phyloP scores from a whole-genome alignment of 2,329 filamentous ascomycete species.

The Penicillium brasilianum region DNA sequence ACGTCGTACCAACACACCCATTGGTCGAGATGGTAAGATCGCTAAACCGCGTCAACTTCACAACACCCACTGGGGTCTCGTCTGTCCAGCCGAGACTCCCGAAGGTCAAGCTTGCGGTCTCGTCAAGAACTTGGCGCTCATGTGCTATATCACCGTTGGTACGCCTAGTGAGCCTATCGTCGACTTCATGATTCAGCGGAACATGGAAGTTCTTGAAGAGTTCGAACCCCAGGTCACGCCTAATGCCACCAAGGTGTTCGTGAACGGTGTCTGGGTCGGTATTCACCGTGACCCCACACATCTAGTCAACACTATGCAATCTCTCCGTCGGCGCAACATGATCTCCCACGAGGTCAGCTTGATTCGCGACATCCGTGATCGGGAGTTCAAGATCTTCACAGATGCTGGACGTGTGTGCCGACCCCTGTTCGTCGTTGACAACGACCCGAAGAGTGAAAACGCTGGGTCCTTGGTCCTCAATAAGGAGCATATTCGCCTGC shows the following conservation, averaged over 20 bases:
- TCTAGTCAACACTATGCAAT: conserved; percentile 77
- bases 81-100: conserved; percentile 95
- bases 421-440: conserved; percentile 91
- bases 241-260: conserved; percentile 95
- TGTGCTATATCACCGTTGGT: conserved; percentile 98
- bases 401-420: conserved; percentile 95
- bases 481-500: conserved; percentile 77
- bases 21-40: conserved; percentile 96
- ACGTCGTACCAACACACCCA: conserved; percentile 94
- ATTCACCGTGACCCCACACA: conserved; percentile 88
- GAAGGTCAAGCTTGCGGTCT: conserved; percentile 98
- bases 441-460: conserved; percentile 74
- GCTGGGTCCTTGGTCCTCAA: conserved; percentile 79
- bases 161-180: conserved; percentile 88
- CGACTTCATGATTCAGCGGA: conserved; percentile 92
- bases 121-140: conserved; percentile 95
- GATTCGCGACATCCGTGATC: conserved; percentile 92
- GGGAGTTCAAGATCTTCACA: conserved; percentile 98
- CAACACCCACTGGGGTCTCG: conserved; percentile 97
- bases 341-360: conserved; percentile 93
- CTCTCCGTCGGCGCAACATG: conserved; percentile 77
- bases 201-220: conserved; percentile 96
- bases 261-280: conserved; percentile 98
- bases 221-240: conserved; percentile 86
- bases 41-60: conserved; percentile 97